Conservation (phyloP, 2,329 filamentous ascomycete genomes). For the Chrysosporium keratinophilum region DNA sequence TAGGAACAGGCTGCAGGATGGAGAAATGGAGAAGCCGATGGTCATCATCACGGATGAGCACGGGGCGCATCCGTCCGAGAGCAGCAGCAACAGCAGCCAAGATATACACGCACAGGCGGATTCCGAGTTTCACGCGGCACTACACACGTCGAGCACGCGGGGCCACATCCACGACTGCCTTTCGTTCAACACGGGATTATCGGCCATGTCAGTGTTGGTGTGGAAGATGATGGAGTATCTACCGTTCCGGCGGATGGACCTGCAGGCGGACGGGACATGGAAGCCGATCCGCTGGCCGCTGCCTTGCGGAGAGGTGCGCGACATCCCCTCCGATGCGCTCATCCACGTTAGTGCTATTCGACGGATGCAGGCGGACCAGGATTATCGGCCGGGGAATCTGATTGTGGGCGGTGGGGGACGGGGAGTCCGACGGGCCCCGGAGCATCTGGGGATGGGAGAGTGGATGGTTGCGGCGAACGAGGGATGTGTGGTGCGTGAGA, state of each 20-base stretch:
- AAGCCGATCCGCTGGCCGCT: slow-evolving; percentile 70
- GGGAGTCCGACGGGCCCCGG: slow-evolving; percentile 52
- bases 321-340: slow-evolving; percentile 59
- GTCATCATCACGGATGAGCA: slow-evolving; percentile 7
- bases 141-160: slow-evolving; percentile 46
- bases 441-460: slow-evolving; percentile 56
- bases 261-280: slow-evolving; percentile 63
- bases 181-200: slow-evolving; percentile 51
- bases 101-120: slow-evolving; percentile 13
- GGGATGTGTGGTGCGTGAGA: slow-evolving; percentile 59
- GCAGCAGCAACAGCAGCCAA: neutral
- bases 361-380: slow-evolving; percentile 53
- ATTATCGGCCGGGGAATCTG: slow-evolving; percentile 66
- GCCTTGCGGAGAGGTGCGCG: slow-evolving; percentile 64
- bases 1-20: neutral
- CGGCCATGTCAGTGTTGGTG: slow-evolving; percentile 46
- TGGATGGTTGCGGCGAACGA: slow-evolving; percentile 58
- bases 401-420: slow-evolving; percentile 70
- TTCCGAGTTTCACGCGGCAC: slow-evolving; percentile 45
- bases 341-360: slow-evolving; percentile 66
- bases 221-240: slow-evolving; percentile 77
- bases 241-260: slow-evolving; percentile 70
- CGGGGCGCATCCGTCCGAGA: neutral
- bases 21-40: neutral
- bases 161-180: slow-evolving; percentile 61